Conservation (phyloP, 2,329 filamentous ascomycete genomes). For the Diaporthe sp. region DNA sequence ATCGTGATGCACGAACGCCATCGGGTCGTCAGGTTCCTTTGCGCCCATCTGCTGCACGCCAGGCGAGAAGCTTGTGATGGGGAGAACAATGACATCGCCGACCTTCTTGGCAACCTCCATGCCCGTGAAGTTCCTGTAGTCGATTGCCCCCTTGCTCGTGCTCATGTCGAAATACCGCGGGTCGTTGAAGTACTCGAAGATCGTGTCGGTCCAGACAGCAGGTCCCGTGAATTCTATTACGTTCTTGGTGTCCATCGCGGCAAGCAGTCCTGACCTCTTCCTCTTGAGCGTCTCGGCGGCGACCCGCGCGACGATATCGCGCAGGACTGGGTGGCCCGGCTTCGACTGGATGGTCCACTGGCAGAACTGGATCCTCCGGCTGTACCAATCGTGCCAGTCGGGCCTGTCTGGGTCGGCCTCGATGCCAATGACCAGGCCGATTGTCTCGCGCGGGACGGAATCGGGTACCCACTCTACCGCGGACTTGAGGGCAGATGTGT, state of each 20-base stretch:
- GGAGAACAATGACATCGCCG: constrained; percentile 92
- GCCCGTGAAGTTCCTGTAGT: constrained; percentile 90
- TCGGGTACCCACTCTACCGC: constrained; percentile 90
- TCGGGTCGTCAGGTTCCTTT: constrained; percentile 87
- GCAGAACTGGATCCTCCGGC: constrained; percentile 95
- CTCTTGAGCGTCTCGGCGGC: constrained; percentile 84
- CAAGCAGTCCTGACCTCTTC: constrained; percentile 77
- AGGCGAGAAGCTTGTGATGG: constrained; percentile 97
- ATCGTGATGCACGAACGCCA: constrained; percentile 97
- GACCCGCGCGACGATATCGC: constrained; percentile 88
- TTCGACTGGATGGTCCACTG: constrained; percentile 99
- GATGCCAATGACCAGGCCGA: constrained; percentile 93
- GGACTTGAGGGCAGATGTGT: constrained; percentile 87
- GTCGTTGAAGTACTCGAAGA: constrained; percentile 97
- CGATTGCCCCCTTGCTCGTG: constrained; percentile 79
- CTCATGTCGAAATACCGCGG: constrained; percentile 87
- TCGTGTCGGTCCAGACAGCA: constrained; percentile 91
- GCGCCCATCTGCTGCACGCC: constrained; percentile 95
- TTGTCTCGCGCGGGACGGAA: constrained; percentile 79
- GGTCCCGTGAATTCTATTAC: constrained; percentile 97
- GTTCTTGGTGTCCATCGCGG: constrained; percentile 73
- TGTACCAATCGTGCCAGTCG: constrained; percentile 97
- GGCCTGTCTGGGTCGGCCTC: constrained; percentile 94
- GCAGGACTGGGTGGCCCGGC: constrained; percentile 90
- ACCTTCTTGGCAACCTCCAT: constrained; percentile 88